Base-by-base conservation (phyloP, 2,329 filamentous ascomycete genomes). In the Fusarium haematococcum region DNA sequence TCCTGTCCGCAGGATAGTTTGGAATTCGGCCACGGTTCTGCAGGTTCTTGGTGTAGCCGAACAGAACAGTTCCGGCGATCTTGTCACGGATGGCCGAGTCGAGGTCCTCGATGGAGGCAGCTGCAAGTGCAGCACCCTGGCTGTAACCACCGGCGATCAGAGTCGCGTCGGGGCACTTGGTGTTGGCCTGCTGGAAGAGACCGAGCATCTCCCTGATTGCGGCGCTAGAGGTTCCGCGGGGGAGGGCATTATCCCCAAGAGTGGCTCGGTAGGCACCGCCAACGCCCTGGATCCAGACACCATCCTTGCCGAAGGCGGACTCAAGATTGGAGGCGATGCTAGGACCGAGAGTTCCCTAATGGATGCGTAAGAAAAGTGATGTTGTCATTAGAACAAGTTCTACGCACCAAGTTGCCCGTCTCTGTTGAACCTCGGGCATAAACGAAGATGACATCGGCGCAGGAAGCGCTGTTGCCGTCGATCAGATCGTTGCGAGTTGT, bases 51-150 rank as follows among this genome's bases (percentile, higher is more conserved):
- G 84, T 85, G 69, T 85, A 85, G 0, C 84, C 84, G 48, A 83
- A 85, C 30, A 84, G 79, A 13, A 82, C 81, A 2, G 79, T 77
- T 25, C 80, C 83, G 52, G 80, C 82, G 67, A 85, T 78, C 78
- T 84, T 79, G 33, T 81, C 70, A 30, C 79, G 75, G 60, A 84
- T 72, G 23, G 68, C 32, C 5, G 70, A 59, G 54, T 74, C 67
- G 25, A 86, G 76, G n/a, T 81, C 78, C 13, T 80, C 77, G 56
- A 87, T 75, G 9, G 84, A 77, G 41, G 81, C 80, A 25, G 83
- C 81, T n/a, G 85, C 81, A 61, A 88, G 82, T 2, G 86, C 86
- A 5, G 84, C 82, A 33, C 86, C 86, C 76, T 87, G 81, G 56
- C 81, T 82, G 69, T 83, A 83, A 8, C 81, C 86, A 50, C 83